Percentiles rank a stretch among this genome's conserved stretches.
These are phyloP conservation scores for Solanum hybrid DNA, from an alignment of 305 asterid species.

Conservation along the genomic window DNA sequence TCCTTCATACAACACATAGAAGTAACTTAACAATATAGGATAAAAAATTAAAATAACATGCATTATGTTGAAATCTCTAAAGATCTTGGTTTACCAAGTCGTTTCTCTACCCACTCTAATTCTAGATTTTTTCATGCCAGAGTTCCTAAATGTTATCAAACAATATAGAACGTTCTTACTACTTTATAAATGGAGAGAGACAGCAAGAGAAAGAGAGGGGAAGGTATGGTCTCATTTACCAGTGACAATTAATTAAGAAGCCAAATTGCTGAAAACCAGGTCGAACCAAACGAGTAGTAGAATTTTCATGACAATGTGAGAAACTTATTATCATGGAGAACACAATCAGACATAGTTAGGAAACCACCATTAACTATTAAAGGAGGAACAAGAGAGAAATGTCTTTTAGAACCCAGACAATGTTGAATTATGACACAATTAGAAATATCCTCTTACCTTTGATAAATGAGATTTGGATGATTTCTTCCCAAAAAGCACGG, in stretches of 20 bases:
- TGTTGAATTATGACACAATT: background rate
- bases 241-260: background rate
- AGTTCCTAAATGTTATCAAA: background rate
- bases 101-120: background rate
- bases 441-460: conserved; percentile 42
- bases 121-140: background rate
- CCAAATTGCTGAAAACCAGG: background rate
- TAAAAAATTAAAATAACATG: background rate
- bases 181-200: background rate
- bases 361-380: background rate
- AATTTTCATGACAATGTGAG: background rate
- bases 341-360: background rate
- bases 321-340: background rate
- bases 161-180: background rate
- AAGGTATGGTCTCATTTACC: background rate
- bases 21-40: background rate
- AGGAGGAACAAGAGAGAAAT: background rate
- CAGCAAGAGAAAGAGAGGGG: background rate
- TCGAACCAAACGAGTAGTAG: background rate
- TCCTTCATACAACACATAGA: conserved; percentile 34
- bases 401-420: background rate
- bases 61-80: background rate
- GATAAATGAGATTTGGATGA: conserved; percentile 57
- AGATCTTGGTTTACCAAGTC: background rate
- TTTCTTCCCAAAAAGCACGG: conserved; percentile 89